Evolutionary conservation across 192 early-diverging fungal genomes (phyloP), one percentile per base, ranked within the genome.

Genomic region (Rhizophagus sp.): DNA sequence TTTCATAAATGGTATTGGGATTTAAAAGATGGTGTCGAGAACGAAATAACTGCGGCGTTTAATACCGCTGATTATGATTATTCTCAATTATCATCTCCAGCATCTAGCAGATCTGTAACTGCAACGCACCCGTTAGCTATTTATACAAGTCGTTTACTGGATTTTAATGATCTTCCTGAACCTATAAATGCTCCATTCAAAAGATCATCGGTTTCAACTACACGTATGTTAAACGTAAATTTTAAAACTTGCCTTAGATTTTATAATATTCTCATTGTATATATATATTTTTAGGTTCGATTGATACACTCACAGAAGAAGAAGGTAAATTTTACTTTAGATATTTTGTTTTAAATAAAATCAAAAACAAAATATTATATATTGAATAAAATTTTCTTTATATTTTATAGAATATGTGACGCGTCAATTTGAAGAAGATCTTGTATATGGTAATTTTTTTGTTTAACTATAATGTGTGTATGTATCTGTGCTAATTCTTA

Each of bases 1-100:
- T 72, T 72, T 2, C n/a, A 72, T 12, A 36, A n/a, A 9, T 72
- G 70, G 70, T 49, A 72, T 72, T 72, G 39, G 44, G n/a, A 72
- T 41, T 36, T 72, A 17, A 33, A 67, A 19, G 65, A 34, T 22
- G 33, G 33, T 17, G 3, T 7, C 4, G 30, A 33, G 10, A 67
- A 27, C 5, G 27, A 7, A 2, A 27, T 33, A 67, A 67, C 27
- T 34, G 1, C 6, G 17, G 25, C 65, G 11, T 67, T 67, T 33
- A 34, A 24, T 9, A 13, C 25, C 4, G 25, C 30, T 1, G 65
- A 67, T 33, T 4, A 33, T 30, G 24, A 34, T 67, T 1, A 19
- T 12, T 19, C 27, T 6, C 30, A 67, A 33, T 33, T n/a, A 33
- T 12, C 27, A 33, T 24, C 27, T 17, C 25, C n/a, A 13, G 65